phyloP scores from a whole-genome alignment of 352 stramenopile genomes.

The Phytophthora quininea region DNA sequence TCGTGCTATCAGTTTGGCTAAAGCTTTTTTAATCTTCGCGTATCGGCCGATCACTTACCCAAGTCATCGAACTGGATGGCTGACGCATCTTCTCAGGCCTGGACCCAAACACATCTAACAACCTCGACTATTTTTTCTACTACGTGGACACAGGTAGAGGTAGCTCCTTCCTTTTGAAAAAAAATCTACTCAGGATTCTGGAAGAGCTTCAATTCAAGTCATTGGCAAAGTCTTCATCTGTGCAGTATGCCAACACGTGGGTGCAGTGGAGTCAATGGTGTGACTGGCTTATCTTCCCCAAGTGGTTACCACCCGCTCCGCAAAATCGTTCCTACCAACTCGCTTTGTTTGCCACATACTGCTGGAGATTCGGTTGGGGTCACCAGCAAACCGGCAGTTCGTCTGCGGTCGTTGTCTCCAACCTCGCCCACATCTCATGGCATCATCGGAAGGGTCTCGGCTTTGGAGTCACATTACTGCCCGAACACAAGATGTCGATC shows the following conservation, averaged over 20 bases:
- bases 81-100: conserved; percentile 18
- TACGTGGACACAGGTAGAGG: too few species aligned
- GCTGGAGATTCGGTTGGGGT: not conserved
- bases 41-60: conserved; percentile 13
- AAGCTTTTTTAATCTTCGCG: conserved; percentile 13
- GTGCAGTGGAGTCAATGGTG: conserved; percentile 1
- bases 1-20: conserved; percentile 13
- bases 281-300: not conserved
- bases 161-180: conserved; percentile 1
- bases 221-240: conserved; percentile 9
- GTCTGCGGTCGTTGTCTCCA: not conserved
- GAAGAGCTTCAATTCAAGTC: conserved; percentile 4
- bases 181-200: conserved; percentile 15
- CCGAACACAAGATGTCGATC: not conserved
- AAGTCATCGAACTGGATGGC: conserved; percentile 22
- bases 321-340: not conserved
- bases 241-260: conserved; percentile 7
- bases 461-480: not conserved
- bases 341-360: conserved; percentile 1
- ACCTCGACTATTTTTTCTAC: too few species aligned
- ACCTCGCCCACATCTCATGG: not conserved
- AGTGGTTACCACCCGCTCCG: conserved; percentile 1
- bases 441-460: not conserved
- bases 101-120: conserved; percentile 4
- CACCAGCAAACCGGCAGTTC: not conserved